phyloP scores from a whole-genome alignment of 345 rosid species.

The Citrus australasica region DNA sequence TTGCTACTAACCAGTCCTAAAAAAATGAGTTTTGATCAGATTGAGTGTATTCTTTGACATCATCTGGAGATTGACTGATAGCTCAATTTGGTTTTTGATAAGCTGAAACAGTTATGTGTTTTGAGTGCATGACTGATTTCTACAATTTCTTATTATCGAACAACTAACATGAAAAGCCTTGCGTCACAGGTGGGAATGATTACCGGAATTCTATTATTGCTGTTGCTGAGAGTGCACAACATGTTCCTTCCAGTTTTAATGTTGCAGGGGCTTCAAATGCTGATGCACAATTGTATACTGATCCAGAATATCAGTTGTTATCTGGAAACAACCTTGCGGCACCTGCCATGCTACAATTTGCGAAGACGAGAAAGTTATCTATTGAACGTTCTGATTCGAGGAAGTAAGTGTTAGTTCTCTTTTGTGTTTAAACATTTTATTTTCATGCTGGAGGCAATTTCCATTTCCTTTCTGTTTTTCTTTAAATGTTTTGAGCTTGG shows the following conservation, averaged over 20 bases:
- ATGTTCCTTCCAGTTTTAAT: conserved; percentile 35
- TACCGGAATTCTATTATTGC: conserved; percentile 29
- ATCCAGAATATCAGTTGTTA: conserved; percentile 65
- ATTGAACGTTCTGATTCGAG: conserved; percentile 79
- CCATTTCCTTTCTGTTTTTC: background rate
- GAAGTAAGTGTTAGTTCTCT: conserved; percentile 51
- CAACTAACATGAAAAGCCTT: conserved; percentile 32
- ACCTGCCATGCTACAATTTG: conserved; percentile 78
- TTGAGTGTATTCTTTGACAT: too few species aligned
- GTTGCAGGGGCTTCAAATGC: conserved; percentile 48
- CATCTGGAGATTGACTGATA: background rate
- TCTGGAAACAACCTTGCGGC: conserved; percentile 60
- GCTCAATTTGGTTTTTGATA: background rate
- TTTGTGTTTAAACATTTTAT: background rate
- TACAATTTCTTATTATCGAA: background rate
- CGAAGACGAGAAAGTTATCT: conserved; percentile 90
- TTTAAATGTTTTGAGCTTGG: background rate
- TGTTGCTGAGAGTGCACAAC: conserved; percentile 37
- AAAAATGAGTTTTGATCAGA: too few species aligned
- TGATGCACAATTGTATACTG: conserved; percentile 49
- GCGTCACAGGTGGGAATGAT: conserved; percentile 39
- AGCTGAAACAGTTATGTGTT: background rate
- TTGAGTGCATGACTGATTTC: background rate
- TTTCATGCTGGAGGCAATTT: background rate
- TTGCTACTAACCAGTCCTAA: too few species aligned